phyloP scores from a whole-genome alignment of 2,329 filamentous ascomycete species.

The Sporothrix pallida region DNA sequence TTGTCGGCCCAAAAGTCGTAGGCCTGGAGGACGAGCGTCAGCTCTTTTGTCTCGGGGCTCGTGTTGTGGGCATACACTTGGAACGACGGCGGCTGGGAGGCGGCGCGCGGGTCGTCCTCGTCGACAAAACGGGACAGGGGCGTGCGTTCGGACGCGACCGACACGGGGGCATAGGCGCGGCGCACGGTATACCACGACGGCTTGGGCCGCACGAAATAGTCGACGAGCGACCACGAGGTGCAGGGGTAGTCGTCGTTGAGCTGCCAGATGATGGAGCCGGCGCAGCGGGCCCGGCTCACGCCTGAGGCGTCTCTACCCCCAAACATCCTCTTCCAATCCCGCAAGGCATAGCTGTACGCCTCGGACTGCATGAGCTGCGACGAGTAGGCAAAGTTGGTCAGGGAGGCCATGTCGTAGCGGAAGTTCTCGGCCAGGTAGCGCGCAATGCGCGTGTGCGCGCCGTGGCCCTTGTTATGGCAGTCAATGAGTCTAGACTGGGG shows the following conservation, averaged over 20 bases:
- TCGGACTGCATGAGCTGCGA: slow-evolving; percentile 74
- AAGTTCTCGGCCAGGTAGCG: slow-evolving; percentile 92
- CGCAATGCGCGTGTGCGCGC: slow-evolving; percentile 83
- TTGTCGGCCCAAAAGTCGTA: slow-evolving; percentile 12
- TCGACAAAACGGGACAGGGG: slow-evolving; percentile 35
- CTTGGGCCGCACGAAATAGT: slow-evolving; percentile 80
- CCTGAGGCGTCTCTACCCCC: slow-evolving; percentile 77
- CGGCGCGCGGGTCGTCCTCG: background rate
- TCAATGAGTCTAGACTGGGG: slow-evolving; percentile 86
- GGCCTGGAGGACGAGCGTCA: background rate
- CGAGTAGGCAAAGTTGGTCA: slow-evolving; percentile 73
- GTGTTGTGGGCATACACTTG: slow-evolving; percentile 18
- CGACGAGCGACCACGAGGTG: slow-evolving; percentile 77
- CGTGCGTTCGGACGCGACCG: slow-evolving; percentile 69
- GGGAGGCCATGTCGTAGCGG: slow-evolving; percentile 63
- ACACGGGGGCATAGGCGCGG: slow-evolving; percentile 74
- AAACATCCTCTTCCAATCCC: slow-evolving; percentile 44
- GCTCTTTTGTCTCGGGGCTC: background rate
- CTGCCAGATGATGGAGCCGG: slow-evolving; percentile 81
- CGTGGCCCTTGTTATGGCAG: slow-evolving; percentile 94
- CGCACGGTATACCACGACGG: slow-evolving; percentile 79
- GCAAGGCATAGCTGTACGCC: slow-evolving; percentile 66
- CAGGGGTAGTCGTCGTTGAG: slow-evolving; percentile 88
- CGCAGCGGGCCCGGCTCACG: slow-evolving; percentile 73
- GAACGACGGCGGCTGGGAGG: slow-evolving; percentile 3